phyloP scores from a whole-genome alignment of 164 flowering plant species.

The Aristolochia fimbriata region DNA sequence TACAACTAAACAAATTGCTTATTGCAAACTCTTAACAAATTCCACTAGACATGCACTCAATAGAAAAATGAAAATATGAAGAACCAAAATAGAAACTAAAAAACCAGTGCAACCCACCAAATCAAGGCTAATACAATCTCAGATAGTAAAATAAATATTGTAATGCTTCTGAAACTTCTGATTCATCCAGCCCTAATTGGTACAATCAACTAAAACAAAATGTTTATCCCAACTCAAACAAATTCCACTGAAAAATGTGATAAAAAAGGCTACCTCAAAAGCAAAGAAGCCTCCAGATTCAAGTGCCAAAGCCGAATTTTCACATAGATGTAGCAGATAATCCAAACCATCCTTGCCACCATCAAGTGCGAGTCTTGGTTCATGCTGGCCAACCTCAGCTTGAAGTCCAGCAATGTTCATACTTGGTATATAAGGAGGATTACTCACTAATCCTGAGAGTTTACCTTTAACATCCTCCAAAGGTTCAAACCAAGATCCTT shows the following conservation, averaged over 20 bases:
- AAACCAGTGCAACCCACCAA: not conserved
- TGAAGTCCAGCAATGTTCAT: slow-evolving; percentile 57
- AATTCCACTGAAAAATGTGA: not conserved
- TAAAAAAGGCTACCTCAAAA: slow-evolving; percentile 54
- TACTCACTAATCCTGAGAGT: slow-evolving; percentile 71
- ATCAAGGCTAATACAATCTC: not conserved
- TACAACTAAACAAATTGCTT: not conserved
- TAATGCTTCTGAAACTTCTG: not conserved
- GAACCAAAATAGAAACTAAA: not conserved
- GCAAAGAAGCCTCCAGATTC: slow-evolving; percentile 82
- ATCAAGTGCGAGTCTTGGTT: slow-evolving; percentile 81
- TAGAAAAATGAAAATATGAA: no score
- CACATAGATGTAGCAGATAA: slow-evolving; percentile 57
- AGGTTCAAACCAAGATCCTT: slow-evolving; percentile 93
- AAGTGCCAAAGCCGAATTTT: slow-evolving; percentile 48
- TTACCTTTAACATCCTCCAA: slow-evolving; percentile 52
- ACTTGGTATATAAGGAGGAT: slow-evolving; percentile 94
- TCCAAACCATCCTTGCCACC: slow-evolving; percentile 76
- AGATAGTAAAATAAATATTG: not conserved
- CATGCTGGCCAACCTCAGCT: slow-evolving; percentile 89
- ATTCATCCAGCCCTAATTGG: not conserved
- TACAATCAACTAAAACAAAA: not conserved
- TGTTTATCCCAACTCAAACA: not conserved
- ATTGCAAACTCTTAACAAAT: not conserved
- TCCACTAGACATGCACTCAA: not conserved